Evolutionary conservation across 2,329 filamentous ascomycete genomes (phyloP).

Genomic region (Zopfia rhizophila): DNA sequence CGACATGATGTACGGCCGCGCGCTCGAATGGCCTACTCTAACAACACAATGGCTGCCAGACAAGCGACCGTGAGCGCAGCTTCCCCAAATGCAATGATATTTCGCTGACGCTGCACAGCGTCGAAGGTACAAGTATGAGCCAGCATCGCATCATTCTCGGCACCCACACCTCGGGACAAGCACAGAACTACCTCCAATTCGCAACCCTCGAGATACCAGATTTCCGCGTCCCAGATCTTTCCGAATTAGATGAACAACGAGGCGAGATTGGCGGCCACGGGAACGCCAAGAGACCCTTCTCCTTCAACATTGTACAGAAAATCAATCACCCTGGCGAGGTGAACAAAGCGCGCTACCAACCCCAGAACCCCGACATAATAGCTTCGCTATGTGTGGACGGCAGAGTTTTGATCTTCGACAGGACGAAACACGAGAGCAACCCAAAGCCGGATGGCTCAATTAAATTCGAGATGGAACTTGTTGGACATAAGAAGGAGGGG

Average conservation of each 20-base stretch:
- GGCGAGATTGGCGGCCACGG: conserved; percentile 96
- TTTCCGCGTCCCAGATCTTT: conserved; percentile 74
- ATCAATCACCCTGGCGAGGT: conserved; percentile 97
- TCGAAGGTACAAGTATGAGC: conserved; percentile 83
- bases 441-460: conserved; percentile 73
- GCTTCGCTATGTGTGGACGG: conserved; percentile 91
- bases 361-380: conserved; percentile 96
- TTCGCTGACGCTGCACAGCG: conserved; percentile 52
- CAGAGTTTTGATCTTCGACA: conserved; percentile 91
- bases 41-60: conserved; percentile 99
- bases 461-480: conserved; percentile 83
- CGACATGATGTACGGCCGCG: conserved; percentile 94
- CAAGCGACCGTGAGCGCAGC: conserved; percentile 46
- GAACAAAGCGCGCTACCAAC: conserved; percentile 98
- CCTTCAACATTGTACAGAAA: conserved; percentile 92
- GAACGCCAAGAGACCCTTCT: conserved; percentile 78
- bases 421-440: conserved; percentile 87
- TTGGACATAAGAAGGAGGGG: conserved; percentile 87
- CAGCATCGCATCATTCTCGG: conserved; percentile 91
- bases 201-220: conserved; percentile 94
- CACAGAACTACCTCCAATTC: conserved; percentile 92
- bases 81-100: neutral
- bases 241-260: conserved; percentile 89
- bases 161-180: conserved; percentile 89
- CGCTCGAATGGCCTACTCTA: conserved; percentile 95